Evolutionary conservation across 1,284 basidiomycete genomes (phyloP), one percentile per base, ranked within the genome.

Genomic region (Naganishia cerealis): DNA sequence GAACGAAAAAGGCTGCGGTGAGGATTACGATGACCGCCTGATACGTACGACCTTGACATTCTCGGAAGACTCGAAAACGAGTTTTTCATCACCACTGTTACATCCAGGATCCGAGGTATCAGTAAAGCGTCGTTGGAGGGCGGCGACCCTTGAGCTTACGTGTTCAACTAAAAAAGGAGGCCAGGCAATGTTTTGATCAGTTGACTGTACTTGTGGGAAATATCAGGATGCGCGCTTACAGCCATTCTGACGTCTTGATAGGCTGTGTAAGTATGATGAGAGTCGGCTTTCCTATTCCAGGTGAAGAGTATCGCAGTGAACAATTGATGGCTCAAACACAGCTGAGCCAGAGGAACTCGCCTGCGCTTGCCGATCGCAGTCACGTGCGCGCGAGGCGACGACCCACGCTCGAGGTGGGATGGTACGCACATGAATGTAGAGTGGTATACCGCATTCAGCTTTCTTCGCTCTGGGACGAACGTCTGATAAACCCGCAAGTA

Each of bases 21-120:
- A 53, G 39, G 43, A 65, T 43, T 39, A 48, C 53, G 24, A 46
- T 16, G 36, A 21, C 21, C 38, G 26, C 53, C 16, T 18, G 56
- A 71, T 78, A 81, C 80, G 77, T 78, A 83, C 85, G 72, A 85
- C 82, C 70, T 91, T 90, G 75, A 99, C 90, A 21, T 91, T 88
- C 83, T 99, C 95, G 65, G 94, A 97, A 55, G 94, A 96, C 83
- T 99, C 96, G 76, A 99, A 99, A 21, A 94, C 88, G 75, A 98
- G 89, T 90, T 97, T 94, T 85, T 78, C 76, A 72, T 80, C 80
- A 63, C 78, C 78, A 55, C 79, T 81, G 70, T 10, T 8, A 54
- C 6, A 40, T 13, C 24, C 52, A 38, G 38, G n/a, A 39, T 33
- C 29, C 29, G 15, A 24, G 29, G 38, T 65, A 12, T 39, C 7